Percentiles rank a stretch among this genome's conserved stretches.
These are phyloP conservation scores for Ogataea philodendri DNA, from an alignment of 805 yeast species.

Conservation along the genomic window DNA sequence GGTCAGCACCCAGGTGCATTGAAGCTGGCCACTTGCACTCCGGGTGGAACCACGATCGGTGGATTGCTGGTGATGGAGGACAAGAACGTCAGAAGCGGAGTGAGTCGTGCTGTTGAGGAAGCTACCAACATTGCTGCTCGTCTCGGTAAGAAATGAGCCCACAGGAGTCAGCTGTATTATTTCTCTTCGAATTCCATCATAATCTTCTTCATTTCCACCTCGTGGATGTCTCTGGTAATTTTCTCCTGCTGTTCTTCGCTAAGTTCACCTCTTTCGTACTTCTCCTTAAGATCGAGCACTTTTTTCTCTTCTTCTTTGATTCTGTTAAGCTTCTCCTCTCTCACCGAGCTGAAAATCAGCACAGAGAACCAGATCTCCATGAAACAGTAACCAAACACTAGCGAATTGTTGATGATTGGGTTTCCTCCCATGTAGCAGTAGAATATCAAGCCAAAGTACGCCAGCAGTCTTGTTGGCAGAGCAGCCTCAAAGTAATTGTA, in stretches of 20 bases:
- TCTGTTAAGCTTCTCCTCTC: constrained; percentile 59
- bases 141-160: constrained; percentile 54
- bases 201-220: constrained; percentile 32
- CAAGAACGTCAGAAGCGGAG: constrained; percentile 80
- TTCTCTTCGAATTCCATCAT: constrained; percentile 30
- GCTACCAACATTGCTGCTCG: constrained; percentile 78
- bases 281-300: constrained; percentile 22
- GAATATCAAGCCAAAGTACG: constrained; percentile 49
- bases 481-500: constrained; percentile 52
- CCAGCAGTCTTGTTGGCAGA: constrained; percentile 54
- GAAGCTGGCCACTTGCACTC: constrained; percentile 88
- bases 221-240: constrained; percentile 26
- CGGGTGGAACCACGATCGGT: constrained; percentile 97
- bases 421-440: constrained; percentile 47
- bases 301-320: constrained; percentile 26
- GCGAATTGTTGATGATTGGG: constrained; percentile 55
- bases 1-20: constrained; percentile 87
- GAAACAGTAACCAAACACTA: constrained; percentile 58
- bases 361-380: constrained; percentile 71
- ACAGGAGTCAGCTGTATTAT: too few relatives aligned
- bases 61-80: constrained; percentile 93
- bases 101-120: constrained; percentile 85
- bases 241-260: constrained; percentile 20
- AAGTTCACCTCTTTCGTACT: constrained; percentile 31
- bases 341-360: constrained; percentile 56